Conservation (phyloP, 257 asterid species). For the Nicotiana sylvestris region DNA sequence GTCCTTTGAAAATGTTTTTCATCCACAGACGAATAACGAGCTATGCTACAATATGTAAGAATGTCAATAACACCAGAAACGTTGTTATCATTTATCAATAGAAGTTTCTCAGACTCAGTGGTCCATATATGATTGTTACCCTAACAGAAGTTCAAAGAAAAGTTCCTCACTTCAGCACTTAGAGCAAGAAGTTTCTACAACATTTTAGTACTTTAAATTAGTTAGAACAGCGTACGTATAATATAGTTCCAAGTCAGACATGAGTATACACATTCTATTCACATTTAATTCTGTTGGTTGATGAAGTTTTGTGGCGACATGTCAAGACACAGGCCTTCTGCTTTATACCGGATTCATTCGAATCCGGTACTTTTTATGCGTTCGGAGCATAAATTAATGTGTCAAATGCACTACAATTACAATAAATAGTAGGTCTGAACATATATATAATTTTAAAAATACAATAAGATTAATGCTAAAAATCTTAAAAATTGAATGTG, state of each 20-base stretch:
- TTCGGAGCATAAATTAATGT: no score
- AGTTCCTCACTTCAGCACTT: not conserved
- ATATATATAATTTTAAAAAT: no score
- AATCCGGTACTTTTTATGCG: no score
- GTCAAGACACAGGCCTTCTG: no score
- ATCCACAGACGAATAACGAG: conserved; percentile 9
- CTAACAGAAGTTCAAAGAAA: not conserved
- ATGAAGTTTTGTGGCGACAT: no score
- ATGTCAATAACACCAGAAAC: not conserved
- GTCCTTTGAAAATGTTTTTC: not conserved
- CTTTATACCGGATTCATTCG: no score
- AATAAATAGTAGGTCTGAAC: no score
- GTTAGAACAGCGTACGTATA: not conserved
- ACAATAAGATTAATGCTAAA: no score
- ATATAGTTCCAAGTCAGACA: not conserved
- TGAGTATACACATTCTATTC: no score
- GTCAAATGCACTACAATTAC: no score
- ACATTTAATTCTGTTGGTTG: no score
- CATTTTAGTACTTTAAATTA: not conserved
- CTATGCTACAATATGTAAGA: not conserved
- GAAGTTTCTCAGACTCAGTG: not conserved
- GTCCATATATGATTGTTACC: not conserved
- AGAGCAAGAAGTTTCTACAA: conserved; percentile 1
- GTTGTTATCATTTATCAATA: conserved; percentile 1
- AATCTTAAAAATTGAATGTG: no score